A percentile compares a stretch with the other conserved stretches of the same genome.
Evolutionary conservation across 495 filamentous ascomycete species (phyloP).

Genomic region (Terfezia boudieri): DNA sequence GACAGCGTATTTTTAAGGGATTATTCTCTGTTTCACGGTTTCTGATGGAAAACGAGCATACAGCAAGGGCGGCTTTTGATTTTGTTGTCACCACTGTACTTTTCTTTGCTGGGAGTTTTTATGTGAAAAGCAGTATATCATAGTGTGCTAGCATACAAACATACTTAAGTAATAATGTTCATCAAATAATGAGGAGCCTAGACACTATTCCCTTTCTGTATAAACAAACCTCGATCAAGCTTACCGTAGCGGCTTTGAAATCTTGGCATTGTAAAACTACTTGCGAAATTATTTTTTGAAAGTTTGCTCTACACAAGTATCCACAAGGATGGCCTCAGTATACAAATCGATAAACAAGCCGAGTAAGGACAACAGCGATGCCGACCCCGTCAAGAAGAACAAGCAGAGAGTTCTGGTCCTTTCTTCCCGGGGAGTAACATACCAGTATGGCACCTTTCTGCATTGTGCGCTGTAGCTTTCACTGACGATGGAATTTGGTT

Average conservation of each 20-base stretch:
- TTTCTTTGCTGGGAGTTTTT: no score
- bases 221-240: no score
- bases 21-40: no score
- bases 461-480: not conserved
- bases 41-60: no score
- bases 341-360: constrained; percentile 74
- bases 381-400: constrained; percentile 31
- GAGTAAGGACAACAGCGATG: constrained; percentile 20
- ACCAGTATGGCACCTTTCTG: constrained; percentile 35
- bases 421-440: constrained; percentile 71
- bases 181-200: no score
- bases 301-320: not conserved
- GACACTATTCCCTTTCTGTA: no score
- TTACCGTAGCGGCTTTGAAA: not conserved
- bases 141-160: no score
- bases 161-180: no score
- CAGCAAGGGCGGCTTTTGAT: no score
- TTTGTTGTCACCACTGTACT: no score
- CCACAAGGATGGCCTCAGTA: constrained; percentile 58
- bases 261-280: not conserved
- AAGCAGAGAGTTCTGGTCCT: constrained; percentile 75
- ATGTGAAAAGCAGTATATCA: no score
- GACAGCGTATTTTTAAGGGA: no score
- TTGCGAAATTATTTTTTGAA: not conserved
- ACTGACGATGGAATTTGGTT: not conserved